Evolutionary conservation across 176 grass and related monocot genomes (phyloP).

Genomic region (Paspalum vaginatum): DNA sequence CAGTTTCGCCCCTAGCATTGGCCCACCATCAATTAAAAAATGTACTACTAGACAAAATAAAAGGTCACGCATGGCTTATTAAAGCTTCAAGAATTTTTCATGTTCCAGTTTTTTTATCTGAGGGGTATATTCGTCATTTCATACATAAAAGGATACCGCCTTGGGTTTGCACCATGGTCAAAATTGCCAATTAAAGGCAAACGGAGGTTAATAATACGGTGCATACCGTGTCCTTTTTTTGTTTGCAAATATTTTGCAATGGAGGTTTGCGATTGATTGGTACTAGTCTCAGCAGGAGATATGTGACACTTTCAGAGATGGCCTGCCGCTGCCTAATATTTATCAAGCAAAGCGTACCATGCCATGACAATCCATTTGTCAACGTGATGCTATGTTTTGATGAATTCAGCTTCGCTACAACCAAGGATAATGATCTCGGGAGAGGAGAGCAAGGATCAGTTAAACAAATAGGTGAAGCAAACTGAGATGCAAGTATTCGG

Average conservation of each 20-base stretch:
- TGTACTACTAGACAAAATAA: too few relatives aligned
- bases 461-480: not conserved
- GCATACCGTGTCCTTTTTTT: not conserved
- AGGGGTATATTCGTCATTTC: too few relatives aligned
- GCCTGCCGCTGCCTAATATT: not conserved
- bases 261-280: conserved; percentile 10
- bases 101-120: too few relatives aligned
- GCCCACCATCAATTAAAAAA: too few relatives aligned
- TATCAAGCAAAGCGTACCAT: not conserved
- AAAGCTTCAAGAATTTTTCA: too few relatives aligned
- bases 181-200: too few relatives aligned
- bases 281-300: not conserved
- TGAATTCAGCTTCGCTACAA: not conserved
- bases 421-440: conserved; percentile 13
- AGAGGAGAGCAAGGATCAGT: not conserved
- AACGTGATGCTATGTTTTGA: not conserved
- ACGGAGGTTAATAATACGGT: too few relatives aligned
- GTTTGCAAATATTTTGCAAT: not conserved
- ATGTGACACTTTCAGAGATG: not conserved
- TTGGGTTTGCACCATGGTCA: too few relatives aligned
- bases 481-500: not conserved
- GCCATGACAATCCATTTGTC: not conserved
- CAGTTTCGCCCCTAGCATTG: too few relatives aligned
- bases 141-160: too few relatives aligned
- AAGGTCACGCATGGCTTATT: too few relatives aligned